Evolutionary conservation across 208 protist genomes (phyloP), one percentile per base, ranked within the genome.

Genomic region (Acanthamoeba castellanii): DNA sequence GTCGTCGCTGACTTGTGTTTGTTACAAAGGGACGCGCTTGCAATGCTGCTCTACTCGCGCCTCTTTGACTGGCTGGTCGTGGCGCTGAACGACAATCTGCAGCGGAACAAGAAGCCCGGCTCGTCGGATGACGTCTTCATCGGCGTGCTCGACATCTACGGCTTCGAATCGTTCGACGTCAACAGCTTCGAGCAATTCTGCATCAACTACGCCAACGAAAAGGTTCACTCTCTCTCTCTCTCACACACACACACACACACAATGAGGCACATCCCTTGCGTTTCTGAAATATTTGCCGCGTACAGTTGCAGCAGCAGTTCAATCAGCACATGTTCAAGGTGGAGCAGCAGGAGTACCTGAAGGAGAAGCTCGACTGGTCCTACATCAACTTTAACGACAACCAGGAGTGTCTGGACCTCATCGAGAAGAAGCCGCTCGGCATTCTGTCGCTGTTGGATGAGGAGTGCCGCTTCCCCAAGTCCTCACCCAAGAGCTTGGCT

Each of bases 201-300:
- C 98, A 99, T 99, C 96, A 99, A 99, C 97, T 99, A 99, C 95
- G 98, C 99, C 61, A 99, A 99, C 95, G 99, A 99, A 95, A 99
- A 99, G 95, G 57, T 91, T 45, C 32, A 8, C 30, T 47, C 45
- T 13, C 27, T 70, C 27, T 70, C 7, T 70, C 20, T 32, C 7
- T 70, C 68, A 14, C 25, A 18, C n/a, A 27, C 25, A 34, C n/a
- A 47, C n/a, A 13, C 34, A 27, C 18, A 22, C 25, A 27, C 22
- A 55, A 81, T 47, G 3, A 32, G 20, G 18, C 47, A 85, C 27
- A 52, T 50, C 7, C 1, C 61, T 68, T 7, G 5, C 61, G 4
- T 68, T 68, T 2, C 61, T 68, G 37, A 42, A 42, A 42, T 11
- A 70, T 64, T 14, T 7, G 8, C 5, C 52, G 37, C 13, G 3